Percentiles rank a stretch among this genome's conserved stretches.
Conservation (phyloP, 2,329 filamentous ascomycete genomes). For the Chrysosporium queenslandicum region DNA sequence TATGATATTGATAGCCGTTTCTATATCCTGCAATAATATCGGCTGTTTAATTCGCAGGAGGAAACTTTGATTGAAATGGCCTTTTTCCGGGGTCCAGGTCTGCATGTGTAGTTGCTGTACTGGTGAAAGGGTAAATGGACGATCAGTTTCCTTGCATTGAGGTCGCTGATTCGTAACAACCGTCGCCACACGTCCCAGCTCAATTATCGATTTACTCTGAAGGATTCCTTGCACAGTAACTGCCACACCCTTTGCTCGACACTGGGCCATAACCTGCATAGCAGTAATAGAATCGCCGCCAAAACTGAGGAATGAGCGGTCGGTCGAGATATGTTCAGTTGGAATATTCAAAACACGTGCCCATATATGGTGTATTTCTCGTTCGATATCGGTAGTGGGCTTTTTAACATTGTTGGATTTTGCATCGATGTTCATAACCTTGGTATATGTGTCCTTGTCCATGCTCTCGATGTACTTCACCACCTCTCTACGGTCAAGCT, state of each 20-base stretch:
- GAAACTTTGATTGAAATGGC: slow-evolving; percentile 33
- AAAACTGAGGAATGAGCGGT: neutral
- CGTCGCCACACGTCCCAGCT: neutral
- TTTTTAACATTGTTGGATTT: neutral
- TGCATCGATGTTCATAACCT: neutral
- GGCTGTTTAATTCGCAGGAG: slow-evolving; percentile 25
- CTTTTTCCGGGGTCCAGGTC: slow-evolving; percentile 18
- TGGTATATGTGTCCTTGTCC: slow-evolving; percentile 4
- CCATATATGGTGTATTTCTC: neutral
- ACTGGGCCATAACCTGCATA: neutral
- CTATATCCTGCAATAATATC: slow-evolving; percentile 21
- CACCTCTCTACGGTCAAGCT: slow-evolving; percentile 16
- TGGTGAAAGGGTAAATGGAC: slow-evolving; percentile 29
- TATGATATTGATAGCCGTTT: slow-evolving; percentile 25
- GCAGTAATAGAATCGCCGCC: slow-evolving; percentile 11
- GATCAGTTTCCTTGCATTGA: slow-evolving; percentile 21
- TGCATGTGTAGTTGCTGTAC: slow-evolving; percentile 33
- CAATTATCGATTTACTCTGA: neutral
- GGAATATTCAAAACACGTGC: slow-evolving; percentile 32
- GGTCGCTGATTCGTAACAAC: neutral
- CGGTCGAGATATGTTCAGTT: slow-evolving; percentile 20
- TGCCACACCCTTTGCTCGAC: neutral
- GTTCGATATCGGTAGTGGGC: neutral
- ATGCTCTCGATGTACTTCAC: slow-evolving; percentile 26
- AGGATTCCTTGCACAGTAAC: neutral